Evolutionary conservation across 305 asterid species (phyloP).

Genomic region (Lippia alba): DNA sequence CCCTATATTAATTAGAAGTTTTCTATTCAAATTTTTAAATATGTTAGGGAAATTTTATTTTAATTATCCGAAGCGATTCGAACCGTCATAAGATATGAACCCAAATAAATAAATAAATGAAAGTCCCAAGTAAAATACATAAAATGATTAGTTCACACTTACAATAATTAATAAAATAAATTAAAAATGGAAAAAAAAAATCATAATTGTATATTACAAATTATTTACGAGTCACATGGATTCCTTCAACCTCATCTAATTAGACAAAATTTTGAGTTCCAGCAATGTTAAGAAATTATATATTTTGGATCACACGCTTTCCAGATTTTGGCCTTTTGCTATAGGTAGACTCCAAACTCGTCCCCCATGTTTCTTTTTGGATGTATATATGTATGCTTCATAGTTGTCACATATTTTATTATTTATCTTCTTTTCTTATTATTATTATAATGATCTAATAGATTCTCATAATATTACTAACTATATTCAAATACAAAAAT

Average conservation of each 20-base stretch:
- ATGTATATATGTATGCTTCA: constrained; percentile 5
- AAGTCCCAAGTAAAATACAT: background rate
- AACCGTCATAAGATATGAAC: no score
- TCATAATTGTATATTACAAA: background rate
- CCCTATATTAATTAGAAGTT: no score
- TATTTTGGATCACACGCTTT: constrained; percentile 30
- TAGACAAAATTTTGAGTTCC: background rate
- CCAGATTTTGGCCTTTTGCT: constrained; percentile 12
- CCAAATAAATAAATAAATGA: background rate
- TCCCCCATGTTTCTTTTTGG: background rate
- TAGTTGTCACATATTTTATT: background rate
- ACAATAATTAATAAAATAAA: no score
- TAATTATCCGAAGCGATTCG: no score
- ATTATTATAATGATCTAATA: background rate
- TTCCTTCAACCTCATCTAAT: background rate
- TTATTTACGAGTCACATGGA: constrained; percentile 37
- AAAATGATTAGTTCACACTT: no score
- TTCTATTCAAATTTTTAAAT: no score
- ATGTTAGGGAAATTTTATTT: no score
- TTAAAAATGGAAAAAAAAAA: background rate
- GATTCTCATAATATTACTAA: background rate
- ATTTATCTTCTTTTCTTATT: background rate
- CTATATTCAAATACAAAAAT: background rate
- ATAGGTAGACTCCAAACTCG: background rate
- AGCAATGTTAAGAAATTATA: background rate